phyloP scores from a whole-genome alignment of 2,329 filamentous ascomycete species.

The Ophiocordyceps camponoti-rufipedis region DNA sequence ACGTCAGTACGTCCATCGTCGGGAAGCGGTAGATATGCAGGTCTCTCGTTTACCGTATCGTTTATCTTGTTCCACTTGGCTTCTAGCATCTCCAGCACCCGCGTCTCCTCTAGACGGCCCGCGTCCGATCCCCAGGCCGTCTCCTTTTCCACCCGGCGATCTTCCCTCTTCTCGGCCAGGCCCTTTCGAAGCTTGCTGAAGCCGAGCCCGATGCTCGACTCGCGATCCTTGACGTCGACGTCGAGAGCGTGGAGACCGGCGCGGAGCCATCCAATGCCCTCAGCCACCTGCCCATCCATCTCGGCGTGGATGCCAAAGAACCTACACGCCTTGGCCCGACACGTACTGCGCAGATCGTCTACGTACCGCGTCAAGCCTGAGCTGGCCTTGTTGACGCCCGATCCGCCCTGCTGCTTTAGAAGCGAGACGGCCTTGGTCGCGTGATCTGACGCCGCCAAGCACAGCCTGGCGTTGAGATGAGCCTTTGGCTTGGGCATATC shows the following conservation, averaged over 20 bases:
- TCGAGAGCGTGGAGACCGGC: conserved; percentile 63
- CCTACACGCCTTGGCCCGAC: conserved; percentile 69
- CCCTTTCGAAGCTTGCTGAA: conserved; percentile 53
- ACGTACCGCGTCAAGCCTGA: conserved; percentile 54
- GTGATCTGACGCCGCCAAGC: conserved; percentile 75
- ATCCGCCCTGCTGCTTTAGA: conserved; percentile 18
- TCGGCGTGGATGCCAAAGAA: conserved; percentile 89
- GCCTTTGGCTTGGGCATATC: conserved; percentile 78
- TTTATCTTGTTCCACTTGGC: conserved; percentile 86
- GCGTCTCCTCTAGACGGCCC: conserved; percentile 65
- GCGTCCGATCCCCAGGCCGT: conserved; percentile 64
- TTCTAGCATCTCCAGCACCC: conserved; percentile 74
- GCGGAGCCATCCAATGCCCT: conserved; percentile 71
- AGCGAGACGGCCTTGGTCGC: conserved; percentile 51
- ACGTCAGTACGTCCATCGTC: conserved; percentile 2
- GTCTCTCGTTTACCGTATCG: conserved; percentile 48
- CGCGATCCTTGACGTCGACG: conserved; percentile 26
- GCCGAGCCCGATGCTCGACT: conserved; percentile 33
- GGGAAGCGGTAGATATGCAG: rapidly evolving
- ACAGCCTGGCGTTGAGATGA: conserved; percentile 73
- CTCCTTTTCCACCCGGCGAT: conserved; percentile 59
- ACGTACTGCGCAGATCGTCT: conserved; percentile 54
- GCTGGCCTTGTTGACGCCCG: conserved; percentile 33
- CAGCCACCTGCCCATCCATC: conserved; percentile 59
- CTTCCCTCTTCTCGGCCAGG: conserved; percentile 61